Evolutionary conservation across 768 basidiomycete species (phyloP), one percentile per base, ranked within the genome.

Genomic region (Tylopilus sp.): DNA sequence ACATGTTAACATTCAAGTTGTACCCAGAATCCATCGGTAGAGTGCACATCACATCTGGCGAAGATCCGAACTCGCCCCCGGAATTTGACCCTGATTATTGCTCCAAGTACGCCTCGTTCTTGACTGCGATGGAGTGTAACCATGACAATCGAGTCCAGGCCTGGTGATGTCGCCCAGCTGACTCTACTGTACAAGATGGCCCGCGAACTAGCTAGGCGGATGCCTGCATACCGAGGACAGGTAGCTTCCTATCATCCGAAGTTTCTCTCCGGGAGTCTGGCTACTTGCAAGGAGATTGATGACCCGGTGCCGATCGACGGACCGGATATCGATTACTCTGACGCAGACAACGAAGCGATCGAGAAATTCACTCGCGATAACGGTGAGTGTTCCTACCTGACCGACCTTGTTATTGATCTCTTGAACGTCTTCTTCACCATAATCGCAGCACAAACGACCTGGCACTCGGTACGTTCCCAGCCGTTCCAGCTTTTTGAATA

Each of bases 151-250:
- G 5, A 22, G 2, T 1, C 14, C 28, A 67, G 66, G 30, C 30
- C 48, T 2, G 22, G 72, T 26, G 52, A 53, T n/a, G 16, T 53
- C 4, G 45, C 14, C 1, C 19, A 42, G 4, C 31, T 53, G 19
- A 42, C 5, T 6, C 11, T 79, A 74, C 71, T 61, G 0, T 86
- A 85, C 64, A 87, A 86, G 57, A 75, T 74, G 48, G 50, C 63
- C 4, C 74, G 84, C 3, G 84, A 87, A 66, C 56, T 81, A 12
- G 69, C 72, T 4, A 76, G 85, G 31, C 78, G 85, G 16, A 79
- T 84, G 77, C 60, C 71, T 8, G 45, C 43, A 6, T 67, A 63
- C 47, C 61, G 66, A 0, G 65, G 65, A 26, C 66, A 67, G 40
- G 42, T 52, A 2, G 9, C 52, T 12, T 13, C 22, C 1, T 9